Conservation (phyloP, 2,329 filamentous ascomycete species). For the Mycosphaerella arachidis region DNA sequence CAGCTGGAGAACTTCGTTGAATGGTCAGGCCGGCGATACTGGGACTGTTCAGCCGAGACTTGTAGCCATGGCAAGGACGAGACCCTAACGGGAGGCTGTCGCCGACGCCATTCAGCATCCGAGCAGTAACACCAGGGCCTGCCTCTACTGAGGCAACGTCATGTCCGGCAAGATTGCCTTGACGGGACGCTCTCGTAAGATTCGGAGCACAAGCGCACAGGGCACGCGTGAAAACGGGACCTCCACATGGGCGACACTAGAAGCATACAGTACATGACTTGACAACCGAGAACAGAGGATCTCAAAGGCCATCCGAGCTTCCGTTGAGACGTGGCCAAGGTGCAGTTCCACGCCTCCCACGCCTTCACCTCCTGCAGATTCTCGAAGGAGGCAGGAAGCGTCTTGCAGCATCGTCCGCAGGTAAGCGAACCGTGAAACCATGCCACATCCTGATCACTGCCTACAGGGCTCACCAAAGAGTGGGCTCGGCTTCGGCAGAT, state of each 20-base stretch:
- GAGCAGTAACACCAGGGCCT: too few relatives aligned
- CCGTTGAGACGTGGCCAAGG: background rate
- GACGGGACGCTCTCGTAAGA: background rate
- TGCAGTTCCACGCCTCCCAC: background rate
- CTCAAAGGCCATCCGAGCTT: background rate
- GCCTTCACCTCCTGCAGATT: background rate
- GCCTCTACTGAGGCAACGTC: background rate
- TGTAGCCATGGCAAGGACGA: too few relatives aligned
- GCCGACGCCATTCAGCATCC: too few relatives aligned
- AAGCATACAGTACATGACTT: background rate
- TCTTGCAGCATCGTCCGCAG: background rate
- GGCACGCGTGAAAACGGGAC: background rate
- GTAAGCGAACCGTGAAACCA: too few relatives aligned
- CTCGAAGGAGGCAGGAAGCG: background rate
- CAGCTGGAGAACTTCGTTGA: background rate
- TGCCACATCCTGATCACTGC: too few relatives aligned
- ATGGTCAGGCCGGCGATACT: too few relatives aligned
- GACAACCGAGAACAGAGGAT: background rate
- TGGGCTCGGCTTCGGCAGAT: background rate
- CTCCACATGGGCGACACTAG: background rate
- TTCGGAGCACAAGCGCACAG: constrained; percentile 4
- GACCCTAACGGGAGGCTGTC: too few relatives aligned
- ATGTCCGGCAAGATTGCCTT: background rate
- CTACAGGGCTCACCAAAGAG: too few relatives aligned
- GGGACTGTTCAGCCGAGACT: too few relatives aligned